Base-by-base conservation (phyloP, 1,284 basidiomycete genomes). In the Cutaneotrichosporon mucoides region DNA sequence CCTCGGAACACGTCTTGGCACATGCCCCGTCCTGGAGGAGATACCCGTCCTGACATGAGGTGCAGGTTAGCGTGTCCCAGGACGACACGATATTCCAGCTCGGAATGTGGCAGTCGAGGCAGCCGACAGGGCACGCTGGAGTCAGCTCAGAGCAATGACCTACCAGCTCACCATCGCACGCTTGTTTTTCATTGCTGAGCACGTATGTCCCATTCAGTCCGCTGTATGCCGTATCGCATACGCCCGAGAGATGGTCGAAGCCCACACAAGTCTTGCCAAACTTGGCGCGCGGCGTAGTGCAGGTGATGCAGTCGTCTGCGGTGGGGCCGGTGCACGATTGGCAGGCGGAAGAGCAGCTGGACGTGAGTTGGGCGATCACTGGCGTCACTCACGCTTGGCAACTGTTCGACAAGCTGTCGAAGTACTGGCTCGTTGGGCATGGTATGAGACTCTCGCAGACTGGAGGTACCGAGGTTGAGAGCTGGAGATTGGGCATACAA, bases 111-210 rank as follows among this genome's bases (percentile, higher is more conserved):
- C 80, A 80, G 4, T 69, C 59, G 0, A 64, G 47, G 58, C 79
- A 80, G 10, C 76, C 76, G 3, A 64, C 63, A 0, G 80, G 79
- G 52, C 77, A 78, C 13, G 77, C 79, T 80, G 60, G 5, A 35
- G 43, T 53, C 45, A 62, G 49, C 52, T 11, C 9, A 11, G 3
- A n/a, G 24, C 6, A 33, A n/a, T 24, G 2, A 65, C 6, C 5
- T 10, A 42, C 15, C 8, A 53, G 34, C 78, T 68, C 43, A 81
- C 80, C 64, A 53, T 81, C 79, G 56, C 80, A 81, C 49, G 66
- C 62, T 0, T 57, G 56, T 57, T 78, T 76, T 1, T 47, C 57
- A 15, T 73, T 74, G 48, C 80, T 73, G 35, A 73, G 69, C 5
- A 80, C 70, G 55, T 72, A 76, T 11, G 71, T 63, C 0, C 76